Conservation (phyloP, 169 alveolate genomes). For the Plasmodium yoelii region DNA sequence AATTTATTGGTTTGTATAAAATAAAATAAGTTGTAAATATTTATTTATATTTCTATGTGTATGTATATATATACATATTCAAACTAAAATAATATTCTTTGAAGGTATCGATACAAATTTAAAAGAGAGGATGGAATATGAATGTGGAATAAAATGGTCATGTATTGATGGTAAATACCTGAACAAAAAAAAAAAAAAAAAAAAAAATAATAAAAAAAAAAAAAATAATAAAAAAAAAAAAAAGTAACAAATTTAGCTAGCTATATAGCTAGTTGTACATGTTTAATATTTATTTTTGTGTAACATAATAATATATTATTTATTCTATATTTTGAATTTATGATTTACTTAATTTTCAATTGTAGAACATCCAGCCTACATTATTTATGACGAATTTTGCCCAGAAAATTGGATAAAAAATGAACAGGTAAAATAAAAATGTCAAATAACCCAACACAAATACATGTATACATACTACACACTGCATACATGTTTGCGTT, state of each 20-base stretch:
- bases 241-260: too few species aligned
- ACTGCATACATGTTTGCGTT: neutral
- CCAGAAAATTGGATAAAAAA: slow-evolving; percentile 61
- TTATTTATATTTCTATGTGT: neutral
- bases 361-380: slow-evolving; percentile 7
- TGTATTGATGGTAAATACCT: slow-evolving; percentile 31
- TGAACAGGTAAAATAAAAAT: slow-evolving; percentile 14
- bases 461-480: too few species aligned
- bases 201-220: too few species aligned
- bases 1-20: slow-evolving; percentile 26
- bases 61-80: neutral
- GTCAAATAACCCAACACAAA: neutral
- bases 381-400: slow-evolving; percentile 44
- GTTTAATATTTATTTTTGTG: neutral
- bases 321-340: neutral
- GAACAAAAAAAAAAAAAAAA: slow-evolving; percentile 1
- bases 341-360: neutral
- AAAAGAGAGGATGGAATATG: slow-evolving; percentile 51
- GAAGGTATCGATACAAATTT: slow-evolving; percentile 12
- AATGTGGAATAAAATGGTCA: slow-evolving; percentile 57
- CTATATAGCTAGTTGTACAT: neutral
- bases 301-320: neutral
- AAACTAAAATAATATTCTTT: slow-evolving; percentile 6
- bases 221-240: too few species aligned
- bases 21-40: neutral